Evolutionary conservation across 208 protist species (phyloP).

Genomic region (Herpetomonas muscarum): DNA sequence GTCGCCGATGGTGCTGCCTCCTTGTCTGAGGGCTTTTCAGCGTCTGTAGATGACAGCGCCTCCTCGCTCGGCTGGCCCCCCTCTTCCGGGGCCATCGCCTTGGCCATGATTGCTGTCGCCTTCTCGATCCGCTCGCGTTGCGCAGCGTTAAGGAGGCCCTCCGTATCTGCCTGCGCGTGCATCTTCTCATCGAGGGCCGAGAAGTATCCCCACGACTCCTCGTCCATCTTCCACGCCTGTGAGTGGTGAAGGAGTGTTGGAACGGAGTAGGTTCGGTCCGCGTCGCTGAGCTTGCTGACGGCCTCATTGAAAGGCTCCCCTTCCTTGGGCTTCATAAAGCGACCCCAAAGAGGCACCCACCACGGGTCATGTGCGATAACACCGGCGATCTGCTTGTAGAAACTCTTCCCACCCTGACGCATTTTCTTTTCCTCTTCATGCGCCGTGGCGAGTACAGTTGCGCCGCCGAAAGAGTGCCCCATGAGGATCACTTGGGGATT

Average conservation of each 20-base stretch:
- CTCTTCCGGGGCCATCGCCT: neutral
- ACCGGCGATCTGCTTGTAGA: neutral
- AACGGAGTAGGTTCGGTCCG: neutral
- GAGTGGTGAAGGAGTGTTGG: conserved; percentile 1
- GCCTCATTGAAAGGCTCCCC: neutral
- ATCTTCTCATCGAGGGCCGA: neutral
- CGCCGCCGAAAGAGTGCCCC: conserved; percentile 58
- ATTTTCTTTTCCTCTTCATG: conserved; percentile 13
- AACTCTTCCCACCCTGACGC: neutral
- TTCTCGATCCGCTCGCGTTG: neutral
- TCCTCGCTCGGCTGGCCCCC: neutral
- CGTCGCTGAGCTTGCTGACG: neutral
- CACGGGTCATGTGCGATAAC: conserved; percentile 1
- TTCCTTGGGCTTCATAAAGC: neutral
- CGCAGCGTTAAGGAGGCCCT: neutral
- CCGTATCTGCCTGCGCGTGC: neutral
- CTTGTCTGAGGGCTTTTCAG: neutral
- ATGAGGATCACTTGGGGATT: conserved; percentile 18
- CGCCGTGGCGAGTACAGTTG: conserved; percentile 27
- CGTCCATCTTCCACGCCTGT: neutral
- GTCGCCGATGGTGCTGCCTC: neutral
- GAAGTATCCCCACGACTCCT: neutral
- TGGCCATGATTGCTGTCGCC: neutral
- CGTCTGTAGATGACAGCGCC: neutral
- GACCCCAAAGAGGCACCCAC: conserved; percentile 1